Evolutionary conservation across 1,284 basidiomycete genomes (phyloP), one percentile per base, ranked within the genome.

Genomic region (Ceratobasidium sp.): DNA sequence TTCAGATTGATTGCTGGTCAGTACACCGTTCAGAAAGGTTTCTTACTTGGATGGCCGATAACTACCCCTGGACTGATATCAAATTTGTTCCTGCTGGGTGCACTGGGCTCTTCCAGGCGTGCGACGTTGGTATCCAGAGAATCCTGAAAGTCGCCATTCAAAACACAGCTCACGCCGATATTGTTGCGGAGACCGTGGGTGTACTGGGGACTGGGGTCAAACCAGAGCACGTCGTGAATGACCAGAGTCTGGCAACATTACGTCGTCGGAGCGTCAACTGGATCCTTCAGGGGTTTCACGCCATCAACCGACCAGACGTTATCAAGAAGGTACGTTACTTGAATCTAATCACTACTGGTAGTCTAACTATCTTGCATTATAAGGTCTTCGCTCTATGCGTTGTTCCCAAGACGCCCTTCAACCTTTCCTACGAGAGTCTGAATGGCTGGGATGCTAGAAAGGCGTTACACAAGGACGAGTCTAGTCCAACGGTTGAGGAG

Each of bases 11-110:
- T 77, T 81, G 83, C 15, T 87, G 85, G 85, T 83, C 84, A 0
- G 86, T 87, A 3, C 87, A 88, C 78, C 81, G 82, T 0, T 84
- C 83, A 10, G 28, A 81, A 0, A 83, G 84, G 56, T 87, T 88
- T 77, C 79, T 81, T 0, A 55, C 40, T 0, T 86, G 83, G 83
- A 83, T 87, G 82, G 55, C 63, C 1, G 55, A 39, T 0, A 58
- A 60, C 3, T 82, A 82, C 42, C 79, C 80, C 0, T 82, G 81
- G 80, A 83, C 84, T 55, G 69, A 64, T 3, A 66, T 79, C 10
- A 15, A 58, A 33, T 82, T 64, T 67, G 78, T 84, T 42, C 83
- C 82, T 15, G 81, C 72, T 9, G 81, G 82, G 15, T 82, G 81
- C 71, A 82, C 80, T 7, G 77, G 76, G 23, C 49, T 73, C 33